phyloP scores from a whole-genome alignment of 352 stramenopile genomes.

The Phytophthora foliorum region DNA sequence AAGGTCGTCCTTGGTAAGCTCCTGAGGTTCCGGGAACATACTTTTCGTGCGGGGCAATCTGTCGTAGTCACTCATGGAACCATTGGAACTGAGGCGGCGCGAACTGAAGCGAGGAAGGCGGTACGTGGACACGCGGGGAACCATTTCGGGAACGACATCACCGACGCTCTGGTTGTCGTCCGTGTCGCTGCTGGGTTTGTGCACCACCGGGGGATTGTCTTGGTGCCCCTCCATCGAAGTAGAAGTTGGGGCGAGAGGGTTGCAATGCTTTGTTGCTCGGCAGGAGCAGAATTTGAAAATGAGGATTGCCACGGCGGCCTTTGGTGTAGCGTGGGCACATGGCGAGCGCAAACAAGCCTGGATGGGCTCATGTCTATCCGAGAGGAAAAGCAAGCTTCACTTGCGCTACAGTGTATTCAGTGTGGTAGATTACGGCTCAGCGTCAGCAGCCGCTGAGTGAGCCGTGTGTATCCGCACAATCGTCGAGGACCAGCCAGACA shows the following conservation, averaged over 20 bases:
- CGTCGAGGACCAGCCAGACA: neutral
- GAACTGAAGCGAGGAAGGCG: conserved; percentile 46
- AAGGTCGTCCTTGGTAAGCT: conserved; percentile 43
- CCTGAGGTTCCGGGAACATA: conserved; percentile 41
- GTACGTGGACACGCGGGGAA: conserved; percentile 20
- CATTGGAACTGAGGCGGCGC: conserved; percentile 30
- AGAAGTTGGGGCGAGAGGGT: neutral
- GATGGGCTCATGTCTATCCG: conserved; percentile 27
- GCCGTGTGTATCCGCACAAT: neutral
- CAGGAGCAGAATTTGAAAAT: conserved; percentile 27
- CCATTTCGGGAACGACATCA: conserved; percentile 26
- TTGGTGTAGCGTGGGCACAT: conserved; percentile 5
- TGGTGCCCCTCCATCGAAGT: conserved; percentile 25
- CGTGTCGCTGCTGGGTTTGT: conserved; percentile 12
- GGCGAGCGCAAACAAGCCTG: neutral
- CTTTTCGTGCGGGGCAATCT: conserved; percentile 32
- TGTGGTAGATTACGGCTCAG: conserved; percentile 11
- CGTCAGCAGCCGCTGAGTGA: neutral
- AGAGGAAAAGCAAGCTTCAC: neutral
- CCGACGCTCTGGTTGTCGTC: conserved; percentile 26
- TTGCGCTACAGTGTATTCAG: too few relatives aligned
- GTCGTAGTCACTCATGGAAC: conserved; percentile 23
- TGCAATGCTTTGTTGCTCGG: conserved; percentile 9
- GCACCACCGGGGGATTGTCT: neutral
- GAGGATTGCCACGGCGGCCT: neutral